phyloP scores from a whole-genome alignment of 805 yeast genomes.

The Wickerhamiella vanderwaltii region DNA sequence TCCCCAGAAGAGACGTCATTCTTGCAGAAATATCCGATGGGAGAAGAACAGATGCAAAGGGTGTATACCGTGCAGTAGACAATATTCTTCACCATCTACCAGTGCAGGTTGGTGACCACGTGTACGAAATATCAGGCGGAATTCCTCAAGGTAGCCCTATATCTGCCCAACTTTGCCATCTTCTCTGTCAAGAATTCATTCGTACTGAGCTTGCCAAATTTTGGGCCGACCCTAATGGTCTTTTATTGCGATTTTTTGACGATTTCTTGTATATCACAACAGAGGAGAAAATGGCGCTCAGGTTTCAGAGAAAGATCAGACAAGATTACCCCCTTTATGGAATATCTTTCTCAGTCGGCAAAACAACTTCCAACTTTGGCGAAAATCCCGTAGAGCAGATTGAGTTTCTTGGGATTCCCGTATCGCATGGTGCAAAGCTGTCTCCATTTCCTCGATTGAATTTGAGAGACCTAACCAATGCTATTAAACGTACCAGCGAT shows the following conservation, averaged over 20 bases:
- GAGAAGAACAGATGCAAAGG: conserved; percentile 28
- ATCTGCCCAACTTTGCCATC: conserved; percentile 62
- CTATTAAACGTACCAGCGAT: not conserved
- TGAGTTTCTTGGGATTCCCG: conserved; percentile 16
- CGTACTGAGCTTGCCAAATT: conserved; percentile 24
- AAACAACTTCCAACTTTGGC: conserved; percentile 27
- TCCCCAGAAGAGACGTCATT: not conserved
- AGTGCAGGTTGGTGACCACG: conserved; percentile 27
- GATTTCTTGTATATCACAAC: conserved; percentile 68
- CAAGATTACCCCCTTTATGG: conserved; percentile 35
- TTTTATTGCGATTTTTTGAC: conserved; percentile 61
- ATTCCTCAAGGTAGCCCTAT: conserved; percentile 76
- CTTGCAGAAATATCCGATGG: not conserved
- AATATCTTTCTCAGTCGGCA: conserved; percentile 32
- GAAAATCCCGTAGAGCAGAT: conserved; percentile 8
- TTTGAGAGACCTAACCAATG: not conserved
- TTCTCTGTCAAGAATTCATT: conserved; percentile 54
- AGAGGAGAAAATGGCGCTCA: conserved; percentile 24
- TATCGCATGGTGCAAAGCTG: not conserved
- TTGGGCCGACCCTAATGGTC: conserved; percentile 20
- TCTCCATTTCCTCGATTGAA: not conserved
- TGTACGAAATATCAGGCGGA: conserved; percentile 47
- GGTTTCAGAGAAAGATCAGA: conserved; percentile 25
- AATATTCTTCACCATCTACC: conserved; percentile 38
- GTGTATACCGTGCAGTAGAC: conserved; percentile 23